These are phyloP conservation scores for Xylariaceae sp. DNA, from an alignment of 2,329 filamentous ascomycete species.

Conservation along the genomic window DNA sequence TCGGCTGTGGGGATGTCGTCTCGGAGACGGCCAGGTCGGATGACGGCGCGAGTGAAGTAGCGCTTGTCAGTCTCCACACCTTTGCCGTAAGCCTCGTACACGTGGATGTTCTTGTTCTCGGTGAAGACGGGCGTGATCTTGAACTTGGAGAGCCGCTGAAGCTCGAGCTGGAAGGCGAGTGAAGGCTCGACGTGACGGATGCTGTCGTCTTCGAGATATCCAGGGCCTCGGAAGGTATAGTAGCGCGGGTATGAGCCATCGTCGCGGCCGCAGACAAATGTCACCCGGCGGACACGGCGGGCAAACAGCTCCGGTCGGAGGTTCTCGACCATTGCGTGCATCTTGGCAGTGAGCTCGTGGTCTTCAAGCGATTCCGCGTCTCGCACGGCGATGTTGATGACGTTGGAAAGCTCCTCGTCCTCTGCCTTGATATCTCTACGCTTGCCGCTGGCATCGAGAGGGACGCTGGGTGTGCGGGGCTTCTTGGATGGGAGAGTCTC, in stretches of 20 bases:
- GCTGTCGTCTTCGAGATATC: constrained; percentile 84
- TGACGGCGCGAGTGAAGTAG: constrained; percentile 95
- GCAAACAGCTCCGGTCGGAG: constrained; percentile 78
- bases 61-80: constrained; percentile 93
- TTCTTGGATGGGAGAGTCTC: constrained; percentile 71
- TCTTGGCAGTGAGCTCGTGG: constrained; percentile 69
- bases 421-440: constrained; percentile 57
- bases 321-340: constrained; percentile 68
- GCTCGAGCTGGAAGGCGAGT: constrained; percentile 96
- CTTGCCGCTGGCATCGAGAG: constrained; percentile 69
- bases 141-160: constrained; percentile 91
- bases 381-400: constrained; percentile 86
- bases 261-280: constrained; percentile 92
- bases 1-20: constrained; percentile 98
- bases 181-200: constrained; percentile 97
- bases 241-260: constrained; percentile 95
- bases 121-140: constrained; percentile 98
- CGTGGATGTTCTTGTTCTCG: constrained; percentile 98
- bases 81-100: constrained; percentile 95
- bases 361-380: constrained; percentile 83
- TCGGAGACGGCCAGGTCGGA: constrained; percentile 85
- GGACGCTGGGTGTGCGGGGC: constrained; percentile 53
- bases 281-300: constrained; percentile 80
- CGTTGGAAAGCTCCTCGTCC: constrained; percentile 78
- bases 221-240: constrained; percentile 94